These are phyloP conservation scores for Cyberlindnera misumaiensis DNA, from an alignment of 805 yeast genomes.

Conservation along the genomic window DNA sequence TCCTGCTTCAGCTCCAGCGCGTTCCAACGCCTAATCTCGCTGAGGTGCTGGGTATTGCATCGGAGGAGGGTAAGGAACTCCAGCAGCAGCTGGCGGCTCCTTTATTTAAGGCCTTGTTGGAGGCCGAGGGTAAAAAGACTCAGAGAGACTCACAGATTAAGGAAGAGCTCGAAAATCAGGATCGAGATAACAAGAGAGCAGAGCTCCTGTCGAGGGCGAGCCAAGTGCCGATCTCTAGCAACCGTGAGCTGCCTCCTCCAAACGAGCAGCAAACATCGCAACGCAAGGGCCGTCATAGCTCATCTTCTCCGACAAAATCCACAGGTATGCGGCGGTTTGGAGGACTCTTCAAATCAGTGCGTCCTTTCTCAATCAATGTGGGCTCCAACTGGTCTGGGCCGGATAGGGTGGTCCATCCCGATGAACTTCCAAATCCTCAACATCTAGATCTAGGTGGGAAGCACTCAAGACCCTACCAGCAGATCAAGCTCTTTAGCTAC, in stretches of 20 bases:
- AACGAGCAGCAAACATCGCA: conserved; percentile 10
- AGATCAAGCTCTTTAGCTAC: conserved; percentile 37
- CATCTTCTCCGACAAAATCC: conserved; percentile 16
- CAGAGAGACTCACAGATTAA: conserved; percentile 44
- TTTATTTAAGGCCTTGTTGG: conserved; percentile 40
- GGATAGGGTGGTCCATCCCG: conserved; percentile 42
- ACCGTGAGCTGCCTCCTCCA: conserved; percentile 10
- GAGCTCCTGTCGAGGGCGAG: conserved; percentile 25
- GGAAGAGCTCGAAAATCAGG: conserved; percentile 32
- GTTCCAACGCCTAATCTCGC: conserved; percentile 20
- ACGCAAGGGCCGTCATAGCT: conserved; percentile 14
- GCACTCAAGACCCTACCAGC: conserved; percentile 41
- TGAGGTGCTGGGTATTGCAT: conserved; percentile 35
- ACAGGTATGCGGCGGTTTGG: conserved; percentile 40
- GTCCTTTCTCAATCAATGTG: conserved; percentile 55
- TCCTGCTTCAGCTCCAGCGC: conserved; percentile 29
- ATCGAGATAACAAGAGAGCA: conserved; percentile 28
- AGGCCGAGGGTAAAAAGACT: conserved; percentile 44
- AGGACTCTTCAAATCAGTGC: conserved; percentile 48
- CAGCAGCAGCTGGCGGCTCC: conserved; percentile 28
- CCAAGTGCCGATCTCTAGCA: conserved; percentile 10
- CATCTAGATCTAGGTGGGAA: conserved; percentile 30
- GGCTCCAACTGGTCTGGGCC: conserved; percentile 30
- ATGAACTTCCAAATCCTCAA: conserved; percentile 53
- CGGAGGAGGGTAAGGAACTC: conserved; percentile 34